Evolutionary conservation across 257 asterid species (phyloP), one percentile per base, ranked within the genome.

Genomic region (Coffea canephora): DNA sequence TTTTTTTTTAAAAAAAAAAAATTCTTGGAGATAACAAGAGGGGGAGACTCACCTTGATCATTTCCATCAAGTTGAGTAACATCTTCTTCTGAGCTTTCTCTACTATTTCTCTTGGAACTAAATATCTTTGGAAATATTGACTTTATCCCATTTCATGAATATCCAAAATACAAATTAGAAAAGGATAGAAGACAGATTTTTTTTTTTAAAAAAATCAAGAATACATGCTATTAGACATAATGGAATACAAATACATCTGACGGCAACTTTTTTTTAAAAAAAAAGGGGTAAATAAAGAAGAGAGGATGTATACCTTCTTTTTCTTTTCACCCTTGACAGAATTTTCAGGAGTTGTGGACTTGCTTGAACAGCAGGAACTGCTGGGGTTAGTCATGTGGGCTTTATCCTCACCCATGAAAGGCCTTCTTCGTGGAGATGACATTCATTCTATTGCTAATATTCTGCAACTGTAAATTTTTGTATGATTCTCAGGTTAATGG

Each of bases 91-190:
- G 90, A 89, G 79, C 52, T 82, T 69, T 88, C 95, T 84, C 84
- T 86, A 74, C 84, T 83, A 74, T 80, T 69, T 84, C 72, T 85
- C 80, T 87, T 94, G 55, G 91, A 80, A 68, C 85, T 74, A 86
- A 91, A 90, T 41, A 94, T 84, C 90, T 85, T 93, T 62, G 98
- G 93, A 61, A 93, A 85, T 13, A 87, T 85, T 9, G 89, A 90
- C 96, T 94, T 82, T 50, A 75, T 74, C 65, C 78, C 83, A 80
- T 3, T 27, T n/a, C 55, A 73, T 50, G 27, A 27, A 49, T 2
- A 59, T 41, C 2, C 74, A 54, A 14, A 67, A 68, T 21, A 49
- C 61, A 62, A 10, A 79, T 68, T 23, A 10, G 3, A 78, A 73
- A 67, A 43, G 19, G 25, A 55, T 7, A 48, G 57, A 61, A 13